Conservation (phyloP, 192 early-diverging fungal species). For the Coemansia biformis region DNA sequence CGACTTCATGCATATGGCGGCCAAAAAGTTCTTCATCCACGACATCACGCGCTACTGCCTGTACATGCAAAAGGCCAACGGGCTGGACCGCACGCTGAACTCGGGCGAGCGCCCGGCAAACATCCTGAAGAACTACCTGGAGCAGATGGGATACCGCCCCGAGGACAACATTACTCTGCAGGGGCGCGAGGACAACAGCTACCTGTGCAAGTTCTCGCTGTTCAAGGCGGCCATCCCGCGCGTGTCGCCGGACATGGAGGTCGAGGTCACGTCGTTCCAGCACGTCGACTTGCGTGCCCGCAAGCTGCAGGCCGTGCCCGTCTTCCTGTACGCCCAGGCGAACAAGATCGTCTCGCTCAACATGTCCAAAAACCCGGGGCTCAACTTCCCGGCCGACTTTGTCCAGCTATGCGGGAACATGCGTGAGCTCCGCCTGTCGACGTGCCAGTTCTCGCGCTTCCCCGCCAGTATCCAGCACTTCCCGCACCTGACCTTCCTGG, state of each 20-base stretch:
- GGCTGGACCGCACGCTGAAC: conserved; percentile 64
- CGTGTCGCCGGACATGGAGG: conserved; percentile 49
- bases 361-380: conserved; percentile 71
- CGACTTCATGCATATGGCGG: conserved; percentile 68
- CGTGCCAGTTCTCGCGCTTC: conserved; percentile 63
- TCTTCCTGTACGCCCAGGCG: conserved; percentile 68
- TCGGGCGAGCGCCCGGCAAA: conserved; percentile 66
- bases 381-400: conserved; percentile 81
- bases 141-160: conserved; percentile 75
- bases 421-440: conserved; percentile 61
- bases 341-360: conserved; percentile 71
- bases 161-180: conserved; percentile 72
- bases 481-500: conserved; percentile 61
- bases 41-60: conserved; percentile 56
- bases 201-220: conserved; percentile 76
- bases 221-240: conserved; percentile 53
- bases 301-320: conserved; percentile 74
- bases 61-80: conserved; percentile 46
- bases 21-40: conserved; percentile 76
- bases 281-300: conserved; percentile 66
- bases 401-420: conserved; percentile 66
- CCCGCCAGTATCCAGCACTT: conserved; percentile 65
- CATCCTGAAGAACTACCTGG: conserved; percentile 66
- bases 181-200: conserved; percentile 82
- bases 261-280: conserved; percentile 50